Evolutionary conservation across 2,329 filamentous ascomycete genomes (phyloP).

Genomic region (Scytalidium lignicola): DNA sequence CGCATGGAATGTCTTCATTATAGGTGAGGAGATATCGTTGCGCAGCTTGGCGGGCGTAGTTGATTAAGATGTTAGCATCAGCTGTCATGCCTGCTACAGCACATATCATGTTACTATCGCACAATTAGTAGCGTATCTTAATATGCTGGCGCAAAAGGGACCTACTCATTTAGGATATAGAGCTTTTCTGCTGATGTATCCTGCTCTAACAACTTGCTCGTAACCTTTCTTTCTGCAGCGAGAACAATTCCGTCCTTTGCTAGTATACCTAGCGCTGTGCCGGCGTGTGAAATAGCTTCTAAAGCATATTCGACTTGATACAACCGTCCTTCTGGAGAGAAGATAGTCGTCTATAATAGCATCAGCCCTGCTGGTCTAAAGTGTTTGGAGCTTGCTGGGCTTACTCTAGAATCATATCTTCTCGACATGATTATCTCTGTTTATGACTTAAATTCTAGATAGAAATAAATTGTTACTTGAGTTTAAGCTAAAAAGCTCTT

Average conservation of each 20-base stretch:
- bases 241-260: conserved; percentile 98
- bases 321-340: conserved; percentile 95
- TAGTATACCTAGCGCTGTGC: conserved; percentile 92
- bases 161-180: conserved; percentile 97
- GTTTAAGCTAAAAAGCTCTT: neutral
- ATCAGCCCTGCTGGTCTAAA: conserved; percentile 18
- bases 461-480: neutral
- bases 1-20: conserved; percentile 99
- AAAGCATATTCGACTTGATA: conserved; percentile 99
- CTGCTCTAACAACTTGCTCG: conserved; percentile 97
- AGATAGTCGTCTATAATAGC: conserved; percentile 84
- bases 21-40: conserved; percentile 98
- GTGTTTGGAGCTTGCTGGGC: conserved; percentile 32
- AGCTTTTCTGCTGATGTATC: conserved; percentile 99
- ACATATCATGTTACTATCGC: conserved; percentile 94
- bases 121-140: conserved; percentile 7
- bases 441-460: conserved; percentile 1
- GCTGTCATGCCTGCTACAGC: conserved; percentile 98
- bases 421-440: conserved; percentile 65
- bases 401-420: conserved; percentile 94
- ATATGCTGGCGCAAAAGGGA: conserved; percentile 4
- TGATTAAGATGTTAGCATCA: conserved; percentile 99
- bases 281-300: conserved; percentile 97
- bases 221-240: conserved; percentile 97
- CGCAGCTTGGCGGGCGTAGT: conserved; percentile 94